Base-by-base conservation (phyloP, 768 basidiomycete genomes). In the Chiua virens region DNA sequence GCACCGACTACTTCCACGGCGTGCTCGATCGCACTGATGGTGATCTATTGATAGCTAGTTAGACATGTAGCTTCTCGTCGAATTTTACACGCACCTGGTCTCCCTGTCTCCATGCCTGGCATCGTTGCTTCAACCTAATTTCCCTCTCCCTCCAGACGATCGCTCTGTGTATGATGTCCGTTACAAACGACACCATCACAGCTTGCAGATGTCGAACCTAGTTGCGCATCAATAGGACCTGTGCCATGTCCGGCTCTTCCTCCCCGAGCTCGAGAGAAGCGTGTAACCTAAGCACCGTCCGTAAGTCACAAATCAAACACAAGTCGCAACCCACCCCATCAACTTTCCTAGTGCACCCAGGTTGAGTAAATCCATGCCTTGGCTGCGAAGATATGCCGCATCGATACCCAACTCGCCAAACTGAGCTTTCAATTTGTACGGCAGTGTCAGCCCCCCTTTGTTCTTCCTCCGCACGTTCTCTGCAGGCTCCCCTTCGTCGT, bases 131-230 rank as follows among this genome's bases (percentile, higher is more conserved):
- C 60, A 85, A 61, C 28, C 70, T 66, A 47, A 72, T 65, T 57
- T 87, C 86, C 50, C 83, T 79, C 57, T 86, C 84, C 37, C 79
- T 79, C 34, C 76, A 70, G 8, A 79, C 70, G 38, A 87, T 75
- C 20, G 77, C 72, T 30, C 73, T 75, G 48, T 79, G 76, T 3
- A 85, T 67, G 1, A 82, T 47, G 34, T 78, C 73, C 8, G 75
- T 74, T 15, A 78, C 71, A 56, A 87, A 89, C 28, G 75, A 71
- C 9, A 75, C 70, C 20, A 82, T 59, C 27, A 78, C 72, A 10
- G 62, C 70, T 18, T 72, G 70, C 34, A 89, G 55, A 14, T 79
- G 56, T 25, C 61, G 73, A 27, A 89, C 64, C 11, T n/a, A 79
- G 73, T 8, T 75, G 68, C 0, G 72, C 71, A 7, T 85, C 81